A percentile compares a stretch with the other conserved stretches of the same genome.
phyloP scores from a whole-genome alignment of 2,329 filamentous ascomycete species.

The Aspergillus intermedius region DNA sequence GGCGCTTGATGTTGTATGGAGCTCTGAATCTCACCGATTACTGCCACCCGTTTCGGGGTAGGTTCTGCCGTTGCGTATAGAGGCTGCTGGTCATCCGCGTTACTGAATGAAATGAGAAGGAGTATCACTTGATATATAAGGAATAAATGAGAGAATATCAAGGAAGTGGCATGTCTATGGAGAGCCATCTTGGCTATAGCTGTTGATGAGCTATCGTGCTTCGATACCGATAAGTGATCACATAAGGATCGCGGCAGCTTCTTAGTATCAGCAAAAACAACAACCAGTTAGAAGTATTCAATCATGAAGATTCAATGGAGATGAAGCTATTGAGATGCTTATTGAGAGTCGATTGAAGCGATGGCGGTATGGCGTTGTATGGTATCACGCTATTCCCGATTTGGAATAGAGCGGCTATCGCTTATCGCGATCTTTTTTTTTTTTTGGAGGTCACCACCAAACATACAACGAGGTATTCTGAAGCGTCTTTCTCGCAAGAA shows the following conservation, averaged over 20 bases:
- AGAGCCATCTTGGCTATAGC: constrained; percentile 1
- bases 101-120: constrained; percentile 12
- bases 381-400: constrained; percentile 5
- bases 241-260: not conserved
- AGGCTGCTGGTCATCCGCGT: constrained; percentile 20
- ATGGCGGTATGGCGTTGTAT: not conserved
- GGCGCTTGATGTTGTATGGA: not conserved
- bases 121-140: constrained; percentile 9
- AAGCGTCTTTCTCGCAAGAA: not conserved
- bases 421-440: constrained; percentile 14
- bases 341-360: too few species aligned
- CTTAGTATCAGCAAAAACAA: not conserved
- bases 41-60: constrained; percentile 25
- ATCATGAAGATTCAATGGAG: not conserved
- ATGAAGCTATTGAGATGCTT: not conserved
- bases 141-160: not conserved
- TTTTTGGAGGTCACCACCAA: not conserved
- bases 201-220: too few species aligned
- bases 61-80: constrained; percentile 10
- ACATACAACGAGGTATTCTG: too few species aligned
- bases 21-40: constrained; percentile 26
- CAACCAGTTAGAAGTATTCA: not conserved
- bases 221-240: not conserved
- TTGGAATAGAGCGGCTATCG: constrained; percentile 11
- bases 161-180: not conserved